Conservation (phyloP, 2,329 filamentous ascomycete species). For the Hypoxylon sp. region DNA sequence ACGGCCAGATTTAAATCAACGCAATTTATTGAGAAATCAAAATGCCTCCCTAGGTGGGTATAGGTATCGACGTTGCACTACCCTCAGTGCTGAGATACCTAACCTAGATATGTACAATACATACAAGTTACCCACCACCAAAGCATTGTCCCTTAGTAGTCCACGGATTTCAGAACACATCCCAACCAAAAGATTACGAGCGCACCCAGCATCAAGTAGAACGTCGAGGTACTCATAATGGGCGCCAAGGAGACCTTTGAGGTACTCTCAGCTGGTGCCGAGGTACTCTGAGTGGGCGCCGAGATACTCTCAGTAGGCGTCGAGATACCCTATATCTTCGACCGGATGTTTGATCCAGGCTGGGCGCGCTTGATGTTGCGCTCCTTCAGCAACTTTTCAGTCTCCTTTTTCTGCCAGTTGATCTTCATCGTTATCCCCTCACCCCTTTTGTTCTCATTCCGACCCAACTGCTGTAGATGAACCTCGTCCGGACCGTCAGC, state of each 20-base stretch:
- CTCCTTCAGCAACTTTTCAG: conserved; percentile 75
- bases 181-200: neutral
- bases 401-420: conserved; percentile 74
- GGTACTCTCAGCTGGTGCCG: neutral
- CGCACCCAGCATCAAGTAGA: neutral
- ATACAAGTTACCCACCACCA: neutral
- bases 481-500: conserved; percentile 98
- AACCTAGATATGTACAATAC: neutral
- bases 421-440: conserved; percentile 73
- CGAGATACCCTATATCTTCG: conserved; percentile 60
- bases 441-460: conserved; percentile 83
- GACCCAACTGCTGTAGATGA: conserved; percentile 84
- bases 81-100: neutral
- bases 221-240: neutral
- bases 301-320: neutral
- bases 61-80: neutral
- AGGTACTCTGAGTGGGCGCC: neutral
- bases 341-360: conserved; percentile 67
- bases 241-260: too few relatives aligned
- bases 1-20: too few relatives aligned
- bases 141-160: neutral
- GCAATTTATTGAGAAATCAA: too few relatives aligned
- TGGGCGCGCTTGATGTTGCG: conserved; percentile 65
- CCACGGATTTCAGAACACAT: neutral
- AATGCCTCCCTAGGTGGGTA: too few relatives aligned